phyloP scores from a whole-genome alignment of 768 basidiomycete species.

The Boletus reticuloceps region DNA sequence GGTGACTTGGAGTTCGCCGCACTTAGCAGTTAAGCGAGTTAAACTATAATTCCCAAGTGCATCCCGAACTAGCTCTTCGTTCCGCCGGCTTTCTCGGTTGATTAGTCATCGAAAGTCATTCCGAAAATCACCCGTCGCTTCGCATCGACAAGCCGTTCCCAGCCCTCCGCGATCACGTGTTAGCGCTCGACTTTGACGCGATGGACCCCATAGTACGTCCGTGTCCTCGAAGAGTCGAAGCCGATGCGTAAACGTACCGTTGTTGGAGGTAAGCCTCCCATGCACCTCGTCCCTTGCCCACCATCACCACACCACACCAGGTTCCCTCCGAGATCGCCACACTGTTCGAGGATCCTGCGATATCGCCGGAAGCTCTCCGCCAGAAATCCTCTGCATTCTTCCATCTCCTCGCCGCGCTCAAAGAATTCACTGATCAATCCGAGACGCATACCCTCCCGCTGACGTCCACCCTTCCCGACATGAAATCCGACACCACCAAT shows the following conservation, averaged over 20 bases:
- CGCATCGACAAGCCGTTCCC: slow-evolving; percentile 91
- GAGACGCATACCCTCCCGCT: slow-evolving; percentile 70
- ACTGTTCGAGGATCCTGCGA: slow-evolving; percentile 62
- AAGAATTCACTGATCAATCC: slow-evolving; percentile 55
- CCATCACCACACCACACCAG: slow-evolving; percentile 19
- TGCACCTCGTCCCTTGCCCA: not conserved
- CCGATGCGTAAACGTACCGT: slow-evolving; percentile 82
- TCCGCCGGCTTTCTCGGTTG: no score
- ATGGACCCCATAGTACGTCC: slow-evolving; percentile 92
- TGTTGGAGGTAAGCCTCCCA: slow-evolving; percentile 51
- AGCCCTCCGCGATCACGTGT: slow-evolving; percentile 68
- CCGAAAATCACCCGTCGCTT: slow-evolving; percentile 70
- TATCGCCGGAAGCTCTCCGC: slow-evolving; percentile 39
- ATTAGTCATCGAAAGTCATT: slow-evolving; percentile 92
- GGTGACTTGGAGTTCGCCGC: no score
- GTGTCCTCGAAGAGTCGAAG: slow-evolving; percentile 81
- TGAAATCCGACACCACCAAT: slow-evolving; percentile 86
- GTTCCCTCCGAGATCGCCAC: slow-evolving; percentile 66
- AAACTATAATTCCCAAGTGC: no score
- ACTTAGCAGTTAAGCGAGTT: no score
- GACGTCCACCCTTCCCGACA: slow-evolving; percentile 88
- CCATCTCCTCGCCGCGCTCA: slow-evolving; percentile 72
- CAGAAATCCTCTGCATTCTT: slow-evolving; percentile 68
- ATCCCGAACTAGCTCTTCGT: no score
- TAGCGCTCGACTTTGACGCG: slow-evolving; percentile 64